Evolutionary conservation across 2,329 filamentous ascomycete genomes (phyloP).

Genomic region (Seiridium cupressi): DNA sequence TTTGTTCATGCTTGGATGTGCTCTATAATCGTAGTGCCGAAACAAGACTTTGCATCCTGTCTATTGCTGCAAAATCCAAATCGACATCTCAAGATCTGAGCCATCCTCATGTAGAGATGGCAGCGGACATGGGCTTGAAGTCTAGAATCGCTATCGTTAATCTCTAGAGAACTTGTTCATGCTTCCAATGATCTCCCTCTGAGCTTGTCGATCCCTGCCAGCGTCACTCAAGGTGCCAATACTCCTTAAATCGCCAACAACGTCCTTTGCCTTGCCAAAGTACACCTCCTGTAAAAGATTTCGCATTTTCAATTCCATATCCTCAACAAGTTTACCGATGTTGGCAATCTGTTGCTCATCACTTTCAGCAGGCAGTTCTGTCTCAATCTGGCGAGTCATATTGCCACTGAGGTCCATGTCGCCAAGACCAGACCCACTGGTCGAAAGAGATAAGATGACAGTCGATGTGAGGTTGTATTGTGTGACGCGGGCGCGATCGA

Average conservation of each 20-base stretch:
- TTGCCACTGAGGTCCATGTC: conserved; percentile 93
- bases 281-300: conserved; percentile 98
- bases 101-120: too few species aligned
- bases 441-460: conserved; percentile 85
- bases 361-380: conserved; percentile 83
- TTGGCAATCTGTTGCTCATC: conserved; percentile 95
- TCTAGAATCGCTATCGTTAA: background rate
- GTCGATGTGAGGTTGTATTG: conserved; percentile 98
- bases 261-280: conserved; percentile 98
- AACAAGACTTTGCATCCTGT: too few species aligned
- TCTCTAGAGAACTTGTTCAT: conserved; percentile 25
- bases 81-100: too few species aligned
- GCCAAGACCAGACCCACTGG: conserved; percentile 61
- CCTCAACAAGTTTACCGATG: conserved; percentile 90
- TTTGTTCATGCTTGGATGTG: too few species aligned
- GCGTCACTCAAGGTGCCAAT: conserved; percentile 80
- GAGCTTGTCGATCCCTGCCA: conserved; percentile 78
- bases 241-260: conserved; percentile 92
- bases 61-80: too few species aligned
- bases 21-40: too few species aligned
- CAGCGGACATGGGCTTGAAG: too few species aligned
- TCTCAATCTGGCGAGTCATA: conserved; percentile 95
- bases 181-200: conserved; percentile 80
- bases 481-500: conserved; percentile 84
- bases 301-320: conserved; percentile 99